These are phyloP conservation scores for Wickerhamiella dianesei DNA, from an alignment of 805 yeast species.

Conservation along the genomic window DNA sequence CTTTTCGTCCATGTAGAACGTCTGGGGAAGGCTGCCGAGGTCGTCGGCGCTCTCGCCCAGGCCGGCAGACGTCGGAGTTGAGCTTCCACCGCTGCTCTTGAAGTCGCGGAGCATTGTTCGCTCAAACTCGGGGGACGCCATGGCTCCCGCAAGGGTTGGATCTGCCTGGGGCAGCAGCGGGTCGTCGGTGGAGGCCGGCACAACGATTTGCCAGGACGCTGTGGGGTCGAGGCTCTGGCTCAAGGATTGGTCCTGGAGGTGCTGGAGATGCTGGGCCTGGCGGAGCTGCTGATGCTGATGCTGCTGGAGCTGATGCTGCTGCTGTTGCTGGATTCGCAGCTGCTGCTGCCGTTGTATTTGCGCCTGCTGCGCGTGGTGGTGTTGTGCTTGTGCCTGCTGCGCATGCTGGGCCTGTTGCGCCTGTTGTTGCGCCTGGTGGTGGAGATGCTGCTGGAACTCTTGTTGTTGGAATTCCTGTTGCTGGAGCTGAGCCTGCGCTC, in stretches of 20 bases:
- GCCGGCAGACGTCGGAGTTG: neutral
- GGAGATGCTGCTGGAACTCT: constrained; percentile 1
- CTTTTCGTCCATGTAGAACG: constrained; percentile 1
- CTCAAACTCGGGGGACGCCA: neutral
- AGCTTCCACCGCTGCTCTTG: neutral
- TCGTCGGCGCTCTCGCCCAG: neutral
- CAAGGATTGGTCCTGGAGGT: neutral
- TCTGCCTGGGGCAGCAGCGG: neutral
- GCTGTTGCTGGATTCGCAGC: constrained; percentile 4
- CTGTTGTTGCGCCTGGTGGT: neutral
- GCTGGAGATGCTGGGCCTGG: neutral
- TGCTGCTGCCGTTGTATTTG: constrained; percentile 2
- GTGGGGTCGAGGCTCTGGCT: too few relatives aligned
- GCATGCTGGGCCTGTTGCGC: neutral
- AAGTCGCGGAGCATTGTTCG: neutral
- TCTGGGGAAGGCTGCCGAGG: neutral
- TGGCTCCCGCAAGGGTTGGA: neutral
- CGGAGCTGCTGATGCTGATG: constrained; percentile 1
- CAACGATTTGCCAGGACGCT: too few relatives aligned
- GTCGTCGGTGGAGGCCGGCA: neutral
- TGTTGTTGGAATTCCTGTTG: neutral
- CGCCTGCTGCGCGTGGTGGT: constrained; percentile 1
- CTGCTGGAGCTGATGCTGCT: constrained; percentile 1
- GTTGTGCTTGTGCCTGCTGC: constrained; percentile 1
- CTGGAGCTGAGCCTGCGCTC: neutral